Evolutionary conservation across 306 rosid genomes (phyloP), one percentile per base, ranked within the genome.

Genomic region (Neltuma alba): DNA sequence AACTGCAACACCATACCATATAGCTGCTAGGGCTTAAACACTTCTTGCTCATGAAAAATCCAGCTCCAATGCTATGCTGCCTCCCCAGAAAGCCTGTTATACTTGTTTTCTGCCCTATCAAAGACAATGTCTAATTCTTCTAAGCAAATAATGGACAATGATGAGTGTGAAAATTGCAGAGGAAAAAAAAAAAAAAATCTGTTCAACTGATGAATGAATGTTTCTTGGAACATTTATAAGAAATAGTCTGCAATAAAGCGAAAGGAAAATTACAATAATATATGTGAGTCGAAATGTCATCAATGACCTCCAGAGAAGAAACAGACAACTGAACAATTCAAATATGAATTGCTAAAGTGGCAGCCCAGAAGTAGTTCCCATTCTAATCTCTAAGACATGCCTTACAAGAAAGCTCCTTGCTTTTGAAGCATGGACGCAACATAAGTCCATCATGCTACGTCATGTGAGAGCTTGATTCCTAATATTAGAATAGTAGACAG

Each of bases 61-160:
- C 79, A 62, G 47, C 31, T 57, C 54, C 79, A 62, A 57, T 37
- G 76, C 63, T 85, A 80, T 65, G 74, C 66, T 69, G 87, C 81
- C 81, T 55, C 84, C 18, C 41, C 77, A 77, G 79, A 63, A 72
- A 86, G 62, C 45, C 83, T 81, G 6, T 87, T 91, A 89, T 82
- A 82, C 82, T 81, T 87, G 86, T 83, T 90, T 91, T 86, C 98
- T 86, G 82, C 82, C 92, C 97, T 93, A 80, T 28, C 84, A 88
- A 74, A 65, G 57, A 79, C 31, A 83, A 79, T 41, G 23, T 64
- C 58, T n/a, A 52, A 80, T 12, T 72, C 50, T 76, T 76, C 85
- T 63, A 57, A 70, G 72, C 52, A 73, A 79, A 76, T 34, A 42
- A 70, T 8, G n/a, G 75, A 83, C 67, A 52, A 40, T n/a, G 4